Evolutionary conservation across 1,284 basidiomycete species (phyloP), one percentile per base, ranked within the genome.

Genomic region (Trametes polyzona): DNA sequence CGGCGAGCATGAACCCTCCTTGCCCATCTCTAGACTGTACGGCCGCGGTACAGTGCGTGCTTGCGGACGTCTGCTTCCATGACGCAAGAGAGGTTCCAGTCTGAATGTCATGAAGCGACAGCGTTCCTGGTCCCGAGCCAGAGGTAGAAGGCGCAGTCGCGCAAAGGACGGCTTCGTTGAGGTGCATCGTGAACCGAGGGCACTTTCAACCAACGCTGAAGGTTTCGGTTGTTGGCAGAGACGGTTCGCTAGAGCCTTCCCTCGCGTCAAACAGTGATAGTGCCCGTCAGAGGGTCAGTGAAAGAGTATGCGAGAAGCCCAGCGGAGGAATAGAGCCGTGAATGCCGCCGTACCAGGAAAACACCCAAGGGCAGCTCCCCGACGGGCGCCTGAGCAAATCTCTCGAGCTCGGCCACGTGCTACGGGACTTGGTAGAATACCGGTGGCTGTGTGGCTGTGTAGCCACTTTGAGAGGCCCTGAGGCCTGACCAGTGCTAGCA

Each of bases 1-100:
- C 83, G 49, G 88, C 83, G 19, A 93, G 77, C 59, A 93, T 81
- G 60, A 92, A 78, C 1, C 92, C 92, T 40, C 92, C 92, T 61
- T 85, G 82, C 1, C 83, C 83, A 67, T 83, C 79, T 57, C 75
- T 78, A 0, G 89, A 84, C 47, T 85, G 81, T n/a, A 87, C 75
- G 16, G 86, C 74, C 19, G 83, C 78, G 10, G 81, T 85, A 65
- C 82, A 88, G 52, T 86, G 83, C 7, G 74, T 64, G 17, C 75
- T 70, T 21, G 90, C 76, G 61, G 74, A 86, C 0, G 86, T 84
- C 64, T 92, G 90, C 66, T 92, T 93, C 78, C 91, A 92, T 1
- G 89, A 84, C 21, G 87, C 82, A 29, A 92, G 79, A 2, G 79
- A 75, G 11, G 82, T 76, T 39, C 88, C 83, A 1, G 86, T 90